phyloP scores from a whole-genome alignment of 2,329 filamentous ascomycete genomes.

The Zymoseptoria ardabiliae region DNA sequence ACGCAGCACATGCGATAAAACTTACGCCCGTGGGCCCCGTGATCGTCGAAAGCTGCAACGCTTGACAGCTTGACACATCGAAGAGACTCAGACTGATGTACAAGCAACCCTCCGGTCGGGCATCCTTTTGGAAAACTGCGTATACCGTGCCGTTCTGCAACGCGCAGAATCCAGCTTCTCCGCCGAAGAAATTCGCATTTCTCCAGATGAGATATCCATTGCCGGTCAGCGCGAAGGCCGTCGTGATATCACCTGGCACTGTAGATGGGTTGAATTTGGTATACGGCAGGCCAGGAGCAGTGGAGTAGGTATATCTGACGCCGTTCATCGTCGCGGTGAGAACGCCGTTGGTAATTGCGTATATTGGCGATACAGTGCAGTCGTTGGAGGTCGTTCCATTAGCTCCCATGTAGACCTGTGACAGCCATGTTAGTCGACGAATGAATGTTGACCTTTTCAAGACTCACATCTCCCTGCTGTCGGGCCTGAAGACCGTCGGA shows the following conservation, averaged over 20 bases:
- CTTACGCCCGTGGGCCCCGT: constrained; percentile 12
- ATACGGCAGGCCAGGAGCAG: constrained; percentile 16
- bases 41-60: constrained; percentile 15
- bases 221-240: constrained; percentile 18
- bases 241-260: constrained; percentile 21
- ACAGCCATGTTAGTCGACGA: no score
- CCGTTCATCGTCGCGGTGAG: constrained; percentile 23
- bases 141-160: constrained; percentile 26
- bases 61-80: constrained; percentile 20
- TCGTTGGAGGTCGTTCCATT: constrained; percentile 27
- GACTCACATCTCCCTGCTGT: constrained; percentile 11
- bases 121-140: constrained; percentile 21
- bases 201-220: constrained; percentile 21
- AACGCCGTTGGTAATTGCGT: constrained; percentile 20
- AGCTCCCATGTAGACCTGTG: constrained; percentile 16
- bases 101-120: constrained; percentile 19
- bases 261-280: constrained; percentile 21
- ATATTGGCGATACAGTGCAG: constrained; percentile 23
- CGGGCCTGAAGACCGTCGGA: constrained; percentile 10
- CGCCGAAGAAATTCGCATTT: constrained; percentile 22
- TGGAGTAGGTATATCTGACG: constrained; percentile 24
- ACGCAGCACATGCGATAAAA: not conserved
- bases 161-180: constrained; percentile 25
- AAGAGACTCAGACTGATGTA: constrained; percentile 23
- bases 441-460: no score